Evolutionary conservation across 2,329 filamentous ascomycete genomes (phyloP).

Genomic region (Chrysosporium queenslandicum): DNA sequence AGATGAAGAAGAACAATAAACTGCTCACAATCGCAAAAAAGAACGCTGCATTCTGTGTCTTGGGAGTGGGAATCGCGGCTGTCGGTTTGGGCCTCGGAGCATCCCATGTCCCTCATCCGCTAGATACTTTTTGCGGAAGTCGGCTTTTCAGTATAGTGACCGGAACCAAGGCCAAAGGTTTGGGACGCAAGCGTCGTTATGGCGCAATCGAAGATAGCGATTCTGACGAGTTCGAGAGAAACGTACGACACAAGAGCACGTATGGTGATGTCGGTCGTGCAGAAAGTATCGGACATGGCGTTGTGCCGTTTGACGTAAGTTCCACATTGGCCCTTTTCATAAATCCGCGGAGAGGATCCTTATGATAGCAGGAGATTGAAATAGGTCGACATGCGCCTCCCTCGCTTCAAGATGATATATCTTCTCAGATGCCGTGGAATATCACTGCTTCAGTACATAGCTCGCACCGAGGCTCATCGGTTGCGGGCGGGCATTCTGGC

Average conservation of each 20-base stretch:
- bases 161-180: conserved; percentile 22
- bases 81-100: conserved; percentile 41
- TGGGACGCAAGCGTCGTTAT: conserved; percentile 24
- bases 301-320: conserved; percentile 10
- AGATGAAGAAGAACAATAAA: conserved; percentile 38
- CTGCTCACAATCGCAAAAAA: conserved; percentile 45
- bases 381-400: conserved; percentile 58
- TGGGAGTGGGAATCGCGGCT: conserved; percentile 47
- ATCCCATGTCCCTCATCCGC: conserved; percentile 38
- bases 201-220: conserved; percentile 15
- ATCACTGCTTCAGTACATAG: conserved; percentile 46
- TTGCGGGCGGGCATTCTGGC: conserved; percentile 22
- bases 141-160: conserved; percentile 43
- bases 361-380: conserved; percentile 46
- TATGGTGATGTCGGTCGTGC: conserved; percentile 31
- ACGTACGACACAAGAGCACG: conserved; percentile 31
- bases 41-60: conserved; percentile 54
- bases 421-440: conserved; percentile 61
- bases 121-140: conserved; percentile 51
- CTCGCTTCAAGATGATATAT: conserved; percentile 57
- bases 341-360: background rate
- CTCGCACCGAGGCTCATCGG: conserved; percentile 39
- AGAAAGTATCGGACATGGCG: conserved; percentile 10
- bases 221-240: conserved; percentile 22
- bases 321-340: background rate